A percentile compares a stretch with the other conserved stretches of the same genome.
Conservation (phyloP, 345 rosid genomes). For the Syzygium aromaticum region DNA sequence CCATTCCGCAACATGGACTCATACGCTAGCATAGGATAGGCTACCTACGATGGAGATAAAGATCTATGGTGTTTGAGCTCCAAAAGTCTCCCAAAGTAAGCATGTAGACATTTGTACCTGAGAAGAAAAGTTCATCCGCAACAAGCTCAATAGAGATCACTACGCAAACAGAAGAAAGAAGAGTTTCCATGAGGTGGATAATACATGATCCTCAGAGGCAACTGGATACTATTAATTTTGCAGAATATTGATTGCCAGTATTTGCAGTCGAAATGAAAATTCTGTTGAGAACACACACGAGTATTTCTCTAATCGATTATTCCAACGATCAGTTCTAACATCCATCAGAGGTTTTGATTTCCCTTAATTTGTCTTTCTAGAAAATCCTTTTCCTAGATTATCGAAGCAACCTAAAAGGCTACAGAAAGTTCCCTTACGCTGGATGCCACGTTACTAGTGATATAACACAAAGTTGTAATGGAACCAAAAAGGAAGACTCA, state of each 20-base stretch:
- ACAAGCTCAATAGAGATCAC: background rate
- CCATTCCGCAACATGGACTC: background rate
- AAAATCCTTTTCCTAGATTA: background rate
- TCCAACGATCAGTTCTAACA: background rate
- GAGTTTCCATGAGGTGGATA: background rate
- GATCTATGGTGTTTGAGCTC: constrained; percentile 93
- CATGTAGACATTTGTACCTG: constrained; percentile 88
- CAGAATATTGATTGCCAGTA: background rate
- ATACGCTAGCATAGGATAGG: constrained; percentile 1
- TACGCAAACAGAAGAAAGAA: background rate
- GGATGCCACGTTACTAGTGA: background rate
- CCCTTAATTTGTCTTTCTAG: background rate
- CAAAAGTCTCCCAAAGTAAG: constrained; percentile 87
- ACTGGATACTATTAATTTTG: background rate
- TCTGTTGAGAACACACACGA: background rate
- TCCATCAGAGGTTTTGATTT: background rate
- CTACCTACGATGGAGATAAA: constrained; percentile 86
- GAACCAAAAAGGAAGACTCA: background rate
- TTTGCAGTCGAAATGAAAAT: background rate
- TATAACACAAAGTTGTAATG: background rate
- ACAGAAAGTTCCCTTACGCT: background rate
- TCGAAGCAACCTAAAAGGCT: background rate
- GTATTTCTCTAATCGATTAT: background rate
- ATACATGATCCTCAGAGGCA: background rate
- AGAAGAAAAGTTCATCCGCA: background rate